These are phyloP conservation scores for Hansenula lynferdii DNA, from an alignment of 1,139 yeast genomes.

Conservation along the genomic window DNA sequence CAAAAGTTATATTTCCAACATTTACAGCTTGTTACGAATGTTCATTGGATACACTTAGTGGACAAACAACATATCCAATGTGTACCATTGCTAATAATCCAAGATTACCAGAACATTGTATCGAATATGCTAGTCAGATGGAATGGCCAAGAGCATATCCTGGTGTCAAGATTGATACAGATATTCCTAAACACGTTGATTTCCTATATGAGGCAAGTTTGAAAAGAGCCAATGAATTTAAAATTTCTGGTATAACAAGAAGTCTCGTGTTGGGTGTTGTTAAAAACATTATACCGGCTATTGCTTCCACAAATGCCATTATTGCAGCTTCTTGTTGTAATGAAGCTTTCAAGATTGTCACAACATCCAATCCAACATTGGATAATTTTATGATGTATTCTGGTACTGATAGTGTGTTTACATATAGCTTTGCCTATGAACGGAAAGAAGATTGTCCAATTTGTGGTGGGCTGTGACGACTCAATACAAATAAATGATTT, in stretches of 20 bases:
- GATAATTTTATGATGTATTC: slow-evolving; percentile 86
- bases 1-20: slow-evolving; percentile 82
- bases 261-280: slow-evolving; percentile 80
- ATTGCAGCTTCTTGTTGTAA: slow-evolving; percentile 90
- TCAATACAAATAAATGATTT: too few relatives aligned
- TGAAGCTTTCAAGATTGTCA: slow-evolving; percentile 76
- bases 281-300: slow-evolving; percentile 89
- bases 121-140: slow-evolving; percentile 83
- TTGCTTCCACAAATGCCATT: slow-evolving; percentile 91
- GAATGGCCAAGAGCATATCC: slow-evolving; percentile 63
- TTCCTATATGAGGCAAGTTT: slow-evolving; percentile 57
- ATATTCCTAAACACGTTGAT: slow-evolving; percentile 60
- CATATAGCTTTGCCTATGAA: slow-evolving; percentile 64
- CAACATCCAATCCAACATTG: slow-evolving; percentile 62
- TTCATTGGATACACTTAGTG: slow-evolving; percentile 70
- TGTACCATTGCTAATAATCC: slow-evolving; percentile 97
- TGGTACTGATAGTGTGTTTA: slow-evolving; percentile 73
- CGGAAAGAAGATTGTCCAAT: slow-evolving; percentile 64
- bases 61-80: slow-evolving; percentile 74
- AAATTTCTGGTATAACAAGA: slow-evolving; percentile 68
- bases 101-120: slow-evolving; percentile 88
- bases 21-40: slow-evolving; percentile 92
- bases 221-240: slow-evolving; percentile 56
- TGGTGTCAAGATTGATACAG: slow-evolving; percentile 55
- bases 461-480: slow-evolving; percentile 47